A percentile compares a stretch with the other conserved stretches of the same genome.
These are phyloP conservation scores for Byssochlamys sp. DNA, from an alignment of 2,329 filamentous ascomycete species.

Conservation along the genomic window DNA sequence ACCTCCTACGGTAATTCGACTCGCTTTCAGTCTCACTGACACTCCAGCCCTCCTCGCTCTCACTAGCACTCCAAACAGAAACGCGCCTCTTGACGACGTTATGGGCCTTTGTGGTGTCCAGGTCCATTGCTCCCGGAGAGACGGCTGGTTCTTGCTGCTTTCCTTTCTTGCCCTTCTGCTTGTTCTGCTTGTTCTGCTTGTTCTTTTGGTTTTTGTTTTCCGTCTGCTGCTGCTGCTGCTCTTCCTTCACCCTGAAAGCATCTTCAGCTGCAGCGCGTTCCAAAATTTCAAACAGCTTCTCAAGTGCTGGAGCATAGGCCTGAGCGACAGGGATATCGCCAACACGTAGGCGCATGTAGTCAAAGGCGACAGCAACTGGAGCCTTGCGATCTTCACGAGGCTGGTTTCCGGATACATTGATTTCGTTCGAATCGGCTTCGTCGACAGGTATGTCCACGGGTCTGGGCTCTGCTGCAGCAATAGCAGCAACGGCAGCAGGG, in stretches of 20 bases:
- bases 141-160: slow-evolving; percentile 11
- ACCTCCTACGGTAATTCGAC: background rate
- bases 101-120: background rate
- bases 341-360: slow-evolving; percentile 55
- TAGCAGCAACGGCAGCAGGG: slow-evolving; percentile 4
- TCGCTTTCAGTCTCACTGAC: slow-evolving; percentile 5
- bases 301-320: slow-evolving; percentile 47
- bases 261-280: slow-evolving; percentile 24
- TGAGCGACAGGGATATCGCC: slow-evolving; percentile 50
- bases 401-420: background rate
- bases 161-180: slow-evolving; percentile 9
- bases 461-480: slow-evolving; percentile 3
- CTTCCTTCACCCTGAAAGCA: slow-evolving; percentile 14
- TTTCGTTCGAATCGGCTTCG: slow-evolving; percentile 11
- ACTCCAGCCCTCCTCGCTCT: slow-evolving; percentile 29
- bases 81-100: slow-evolving; percentile 1
- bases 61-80: slow-evolving; percentile 26
- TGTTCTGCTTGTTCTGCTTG: slow-evolving; percentile 6
- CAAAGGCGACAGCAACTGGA: slow-evolving; percentile 52
- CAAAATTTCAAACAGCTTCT: slow-evolving; percentile 40
- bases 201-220: slow-evolving; percentile 9
- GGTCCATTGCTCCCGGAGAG: background rate
- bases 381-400: slow-evolving; percentile 26
- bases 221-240: slow-evolving; percentile 14
- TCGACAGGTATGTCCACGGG: slow-evolving; percentile 17